Base-by-base conservation (phyloP, 2,329 filamentous ascomycete genomes). In the Arthrobotrys iridis region DNA sequence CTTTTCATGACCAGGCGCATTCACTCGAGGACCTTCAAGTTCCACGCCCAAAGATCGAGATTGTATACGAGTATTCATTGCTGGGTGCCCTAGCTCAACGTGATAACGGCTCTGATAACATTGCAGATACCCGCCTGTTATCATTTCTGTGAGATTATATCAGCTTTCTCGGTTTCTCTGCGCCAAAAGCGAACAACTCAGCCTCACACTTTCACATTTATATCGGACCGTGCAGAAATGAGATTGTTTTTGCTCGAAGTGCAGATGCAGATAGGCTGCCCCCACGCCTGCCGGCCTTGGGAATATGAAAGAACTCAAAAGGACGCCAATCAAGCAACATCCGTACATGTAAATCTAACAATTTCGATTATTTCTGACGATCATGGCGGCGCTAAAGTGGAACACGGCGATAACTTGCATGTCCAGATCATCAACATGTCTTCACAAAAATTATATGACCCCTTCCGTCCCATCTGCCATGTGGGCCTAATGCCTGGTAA, bases 61-160 rank as follows among this genome's bases (percentile, higher is more conserved):
- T n/a, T n/a, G n/a, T n/a, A n/a, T n/a, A n/a, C n/a, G n/a, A n/a
- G n/a, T n/a, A n/a, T n/a, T n/a, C n/a, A n/a, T n/a, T n/a, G n/a
- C 28, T 33, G 28, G 28, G 28, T 10, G 10, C 7, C n/a, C 15
- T 15, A 33, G 28, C 11, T 20, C 15, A n/a, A 66, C 20, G 37
- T 55, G 50, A 66, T 57, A 66, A 46, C 24, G 26, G 15, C 15
- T n/a, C 22, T 52, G 63, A 66, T 66, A 66, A 66, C 37, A 45
- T 66, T 66, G 63, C 63, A 66, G 63, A 46, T 66, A 66, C 43
- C 63, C 63, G 63, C 63, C 48, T 50, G 28, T 11, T 33, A 30
- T 24, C 57, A 11, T 28, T 41, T 20, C 15, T 40, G 20, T 5
- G 20, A 37, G 20, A 41, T 22, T 20, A 66, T 45, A 43, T 26